Evolutionary conservation across 2,329 filamentous ascomycete species (phyloP), one percentile per base, ranked within the genome.

Genomic region (Pleurostoma richardsiae): DNA sequence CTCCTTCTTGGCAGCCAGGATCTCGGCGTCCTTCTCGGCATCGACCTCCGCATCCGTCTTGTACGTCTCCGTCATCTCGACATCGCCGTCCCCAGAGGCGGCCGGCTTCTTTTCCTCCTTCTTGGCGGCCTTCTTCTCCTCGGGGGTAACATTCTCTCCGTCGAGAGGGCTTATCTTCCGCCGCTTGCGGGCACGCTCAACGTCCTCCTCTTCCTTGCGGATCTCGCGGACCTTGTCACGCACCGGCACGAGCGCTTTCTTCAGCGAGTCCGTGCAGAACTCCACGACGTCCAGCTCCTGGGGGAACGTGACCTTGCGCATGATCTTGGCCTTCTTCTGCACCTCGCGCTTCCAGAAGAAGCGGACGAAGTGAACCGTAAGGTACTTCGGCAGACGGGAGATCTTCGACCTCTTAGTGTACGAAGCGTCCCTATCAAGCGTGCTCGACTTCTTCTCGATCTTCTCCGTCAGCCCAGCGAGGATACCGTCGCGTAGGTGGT

Each of bases 301-400:
- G 5, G 92, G 92, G 64, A 99, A 99, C 0, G 90, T 92, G 48
- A 99, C 94, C 71, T 97, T 99, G 64, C 91, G 88, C 88, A 99
- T 92, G 58, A 99, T 99, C 78, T 99, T 99, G 55, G 92, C 91
- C 77, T 99, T 99, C 75, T 97, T 97, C 68, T 95, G 86, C 4
- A 89, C 90, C 56, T 95, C 90, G 41, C 86, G 83, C 63, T 95
- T 92, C 94, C 94, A 99, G 73, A 92, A 96, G 72, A 99, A 99
- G 54, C 94, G 89, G 47, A 99, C 88, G 65, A 99, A 96, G 68
- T 99, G 94, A 4, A 99, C 89, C 0, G 94, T 94, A 40, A 99
- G 78, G 64, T 99, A 96, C 67, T 96, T 95, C 19, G 94, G 94
- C 42, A 96, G 74, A 26, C 92, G 85, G 8, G 91, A 82, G 57